Evolutionary conservation across 106 monocot species (phyloP), one percentile per base, ranked within the genome.

Genomic region (Narthecium ossifragum): DNA sequence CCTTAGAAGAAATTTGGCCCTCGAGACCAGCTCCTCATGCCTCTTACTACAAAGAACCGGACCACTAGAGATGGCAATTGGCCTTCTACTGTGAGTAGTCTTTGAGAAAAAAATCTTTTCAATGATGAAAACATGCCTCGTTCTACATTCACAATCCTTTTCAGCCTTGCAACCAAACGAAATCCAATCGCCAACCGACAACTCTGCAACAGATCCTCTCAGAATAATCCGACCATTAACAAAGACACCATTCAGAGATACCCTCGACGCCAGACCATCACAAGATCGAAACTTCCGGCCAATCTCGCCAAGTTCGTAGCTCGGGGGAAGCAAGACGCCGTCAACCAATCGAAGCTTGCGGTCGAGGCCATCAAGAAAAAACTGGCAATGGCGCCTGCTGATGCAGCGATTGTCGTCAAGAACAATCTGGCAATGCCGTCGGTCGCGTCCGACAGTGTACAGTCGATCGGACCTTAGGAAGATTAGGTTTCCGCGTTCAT

Each of bases 311-410:
- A 73, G 40, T 53, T 64, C 24, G 36, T 60, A 71, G 3, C 26
- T 30, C 20, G 8, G 26, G 23, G 63, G 34, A 24, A 22, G 21
- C 31, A 58, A 53, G 66, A 61, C 83, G 45, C 91, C 86, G 15
- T 86, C 83, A 1, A 68, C 39, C 51, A 92, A 10, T 8, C 55
- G 34, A 2, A 92, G 83, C 47, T 30, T 83, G 33, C 68, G 57
- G 31, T 79, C 57, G 26, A 33, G 50, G 18, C 77, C 53, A 27
- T 78, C 73, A 17, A 86, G 75, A 33, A 86, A 61, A 39, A 92
- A 26, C 54, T 75, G 83, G 64, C 85, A 82, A 61, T 85, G 90
- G 54, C 49, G 62, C 49, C 73, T 43, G 71, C 83, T 83, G 68
- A 83, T 51, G 28, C 53, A 49, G 46, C 71, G 68, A 46, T 30